Evolutionary conservation across 176 grass and related monocot genomes (phyloP), one percentile per base, ranked within the genome.

Genomic region (Metroxylon sagu): DNA sequence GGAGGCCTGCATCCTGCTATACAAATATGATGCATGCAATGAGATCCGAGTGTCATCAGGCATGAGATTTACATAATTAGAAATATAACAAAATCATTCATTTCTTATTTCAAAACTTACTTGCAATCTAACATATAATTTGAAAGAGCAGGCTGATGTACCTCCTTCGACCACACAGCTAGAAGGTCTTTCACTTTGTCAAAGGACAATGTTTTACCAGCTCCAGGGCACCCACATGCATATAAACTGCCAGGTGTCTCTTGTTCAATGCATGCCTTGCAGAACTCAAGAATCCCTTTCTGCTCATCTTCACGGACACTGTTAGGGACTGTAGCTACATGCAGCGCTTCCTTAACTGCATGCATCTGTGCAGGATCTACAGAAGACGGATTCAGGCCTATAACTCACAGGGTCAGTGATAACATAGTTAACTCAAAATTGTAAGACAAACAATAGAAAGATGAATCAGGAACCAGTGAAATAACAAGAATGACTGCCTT

Each of bases 181-280:
- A 98, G 30, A 17, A 64, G 77, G 28, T 82, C 71, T 59, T 81
- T 88, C 5, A 98, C 71, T 50, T 85, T 89, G 70, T 69, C 81
- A 53, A 98, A 71, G 0, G 93, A 98, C 51, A 98, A 60, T 17
- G 88, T 83, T 61, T 98, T 98, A 76, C 88, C 94, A 26, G 94
- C 92, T 43, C 94, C 84, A 0, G 94, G 88, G 56, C 87, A 89
- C 10, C 88, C 84, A 2, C 94, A 93, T 1, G 86, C 76, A 68
- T 98, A 98, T 6, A 93, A 51, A 61, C 93, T 92, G 6, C 79
- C 88, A 15, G 84, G 70, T 74, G 54, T 75, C 56, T 83, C 85
- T 49, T 89, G 71, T 67, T 83, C 51, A 4, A 92, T 16, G 7
- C 78, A 81, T 0, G 60, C 61, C 74, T 76, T 92, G 57, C 82